A percentile compares a stretch with the other conserved stretches of the same genome.
Conservation (phyloP, 331 rosid genomes). For the Acacia pycnantha region DNA sequence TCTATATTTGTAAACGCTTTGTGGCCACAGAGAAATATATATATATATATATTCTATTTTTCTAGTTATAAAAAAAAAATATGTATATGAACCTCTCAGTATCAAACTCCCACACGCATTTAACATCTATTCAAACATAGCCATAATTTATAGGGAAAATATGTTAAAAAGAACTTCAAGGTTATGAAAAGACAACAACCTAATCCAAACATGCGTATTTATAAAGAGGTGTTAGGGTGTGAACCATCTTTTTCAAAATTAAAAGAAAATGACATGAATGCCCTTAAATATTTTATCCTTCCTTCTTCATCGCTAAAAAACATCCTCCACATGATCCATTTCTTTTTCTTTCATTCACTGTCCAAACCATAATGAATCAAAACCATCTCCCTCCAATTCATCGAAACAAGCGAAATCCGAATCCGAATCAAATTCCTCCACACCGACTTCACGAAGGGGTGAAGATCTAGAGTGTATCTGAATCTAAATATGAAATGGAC, state of each 20-base stretch:
- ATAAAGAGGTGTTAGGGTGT: accelerated
- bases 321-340: not conserved
- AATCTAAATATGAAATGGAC: slow-evolving; percentile 6
- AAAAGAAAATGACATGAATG: too few species aligned
- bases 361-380: slow-evolving; percentile 23
- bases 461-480: slow-evolving; percentile 36
- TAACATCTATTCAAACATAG: not conserved
- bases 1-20: not conserved
- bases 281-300: not conserved
- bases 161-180: too few species aligned
- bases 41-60: too few species aligned
- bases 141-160: not conserved
- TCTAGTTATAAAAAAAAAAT: too few species aligned
- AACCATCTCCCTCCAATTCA: slow-evolving; percentile 22
- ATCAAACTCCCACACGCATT: not conserved
- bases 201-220: too few species aligned
- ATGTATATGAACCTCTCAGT: not conserved
- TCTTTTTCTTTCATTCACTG: slow-evolving; percentile 32
- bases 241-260: too few species aligned
- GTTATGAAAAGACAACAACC: too few species aligned
- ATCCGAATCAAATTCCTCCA: not conserved
- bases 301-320: slow-evolving; percentile 19
- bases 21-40: too few species aligned
- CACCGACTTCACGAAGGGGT: slow-evolving; percentile 27
- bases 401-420: not conserved